phyloP scores from a whole-genome alignment of 805 yeast species.

The Ogataea neopini region DNA sequence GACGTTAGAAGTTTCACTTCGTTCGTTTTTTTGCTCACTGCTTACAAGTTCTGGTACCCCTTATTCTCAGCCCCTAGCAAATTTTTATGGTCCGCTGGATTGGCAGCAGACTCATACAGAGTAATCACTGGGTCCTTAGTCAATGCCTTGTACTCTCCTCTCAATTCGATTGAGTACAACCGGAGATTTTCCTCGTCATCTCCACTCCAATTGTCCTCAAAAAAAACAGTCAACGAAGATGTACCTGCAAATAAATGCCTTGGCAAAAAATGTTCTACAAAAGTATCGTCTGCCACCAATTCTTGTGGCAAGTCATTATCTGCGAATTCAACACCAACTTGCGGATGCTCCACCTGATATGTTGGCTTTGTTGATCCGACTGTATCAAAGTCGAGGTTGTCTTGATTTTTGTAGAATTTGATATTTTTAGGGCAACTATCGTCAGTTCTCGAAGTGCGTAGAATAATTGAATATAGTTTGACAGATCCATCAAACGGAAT shows the following conservation, averaged over 20 bases:
- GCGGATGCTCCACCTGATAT: conserved; percentile 62
- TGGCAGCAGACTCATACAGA: conserved; percentile 87
- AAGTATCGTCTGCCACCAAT: conserved; percentile 48
- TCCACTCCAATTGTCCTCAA: conserved; percentile 65
- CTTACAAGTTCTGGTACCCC: conserved; percentile 18
- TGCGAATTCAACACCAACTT: conserved; percentile 48
- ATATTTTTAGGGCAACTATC: conserved; percentile 68
- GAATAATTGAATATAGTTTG: conserved; percentile 68
- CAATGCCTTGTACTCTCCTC: conserved; percentile 68
- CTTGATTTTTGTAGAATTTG: conserved; percentile 70
- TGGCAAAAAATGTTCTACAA: conserved; percentile 82
- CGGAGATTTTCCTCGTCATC: conserved; percentile 60
- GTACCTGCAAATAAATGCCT: conserved; percentile 72
- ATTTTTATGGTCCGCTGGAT: conserved; percentile 81
- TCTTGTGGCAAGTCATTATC: conserved; percentile 23
- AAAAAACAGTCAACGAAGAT: conserved; percentile 63
- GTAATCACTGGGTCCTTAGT: conserved; percentile 71
- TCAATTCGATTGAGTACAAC: conserved; percentile 69
- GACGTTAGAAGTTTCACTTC: too few relatives aligned
- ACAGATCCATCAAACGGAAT: conserved; percentile 75
- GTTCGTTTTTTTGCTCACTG: background rate
- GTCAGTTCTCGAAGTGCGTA: conserved; percentile 61
- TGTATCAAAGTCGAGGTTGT: conserved; percentile 70
- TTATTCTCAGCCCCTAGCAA: conserved; percentile 26
- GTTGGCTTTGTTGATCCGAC: conserved; percentile 50